These are phyloP conservation scores for Mesembryanthemum crystallinum DNA, from an alignment of 148 eudicot genomes.

Conservation along the genomic window DNA sequence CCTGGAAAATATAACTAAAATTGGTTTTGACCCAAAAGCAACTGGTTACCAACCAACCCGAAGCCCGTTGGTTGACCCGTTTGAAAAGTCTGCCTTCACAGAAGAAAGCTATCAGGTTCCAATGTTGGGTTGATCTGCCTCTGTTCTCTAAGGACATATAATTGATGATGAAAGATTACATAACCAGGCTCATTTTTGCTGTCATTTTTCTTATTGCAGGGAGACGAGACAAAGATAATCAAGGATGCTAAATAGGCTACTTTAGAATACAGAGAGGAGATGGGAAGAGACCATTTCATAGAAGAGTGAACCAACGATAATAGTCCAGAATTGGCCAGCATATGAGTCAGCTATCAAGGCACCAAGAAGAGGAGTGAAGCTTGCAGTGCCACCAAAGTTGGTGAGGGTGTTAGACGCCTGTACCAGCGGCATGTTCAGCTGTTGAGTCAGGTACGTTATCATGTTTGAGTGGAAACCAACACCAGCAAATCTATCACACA, in stretches of 20 bases:
- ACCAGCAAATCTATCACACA: constrained; percentile 73
- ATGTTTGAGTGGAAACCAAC: constrained; percentile 72
- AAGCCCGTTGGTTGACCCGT: too few species aligned
- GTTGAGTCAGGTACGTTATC: constrained; percentile 75
- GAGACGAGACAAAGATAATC: too few species aligned
- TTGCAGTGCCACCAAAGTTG: constrained; percentile 65
- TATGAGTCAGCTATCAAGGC: constrained; percentile 76
- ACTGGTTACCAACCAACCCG: too few species aligned
- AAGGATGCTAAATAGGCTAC: not conserved
- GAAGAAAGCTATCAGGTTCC: too few species aligned
- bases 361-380: constrained; percentile 73
- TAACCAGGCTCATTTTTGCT: too few species aligned
- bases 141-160: too few species aligned
- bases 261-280: not conserved
- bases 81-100: too few species aligned
- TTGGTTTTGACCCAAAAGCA: too few species aligned
- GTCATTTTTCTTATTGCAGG: too few species aligned
- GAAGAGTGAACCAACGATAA: constrained; percentile 56
- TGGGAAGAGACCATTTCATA: constrained; percentile 52
- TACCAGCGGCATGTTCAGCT: constrained; percentile 68
- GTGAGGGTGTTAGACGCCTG: constrained; percentile 74
- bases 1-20: too few species aligned
- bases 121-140: too few species aligned
- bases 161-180: too few species aligned
- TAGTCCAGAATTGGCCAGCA: constrained; percentile 82